Conservation (phyloP, 768 basidiomycete species). For the Suillus paluster region DNA sequence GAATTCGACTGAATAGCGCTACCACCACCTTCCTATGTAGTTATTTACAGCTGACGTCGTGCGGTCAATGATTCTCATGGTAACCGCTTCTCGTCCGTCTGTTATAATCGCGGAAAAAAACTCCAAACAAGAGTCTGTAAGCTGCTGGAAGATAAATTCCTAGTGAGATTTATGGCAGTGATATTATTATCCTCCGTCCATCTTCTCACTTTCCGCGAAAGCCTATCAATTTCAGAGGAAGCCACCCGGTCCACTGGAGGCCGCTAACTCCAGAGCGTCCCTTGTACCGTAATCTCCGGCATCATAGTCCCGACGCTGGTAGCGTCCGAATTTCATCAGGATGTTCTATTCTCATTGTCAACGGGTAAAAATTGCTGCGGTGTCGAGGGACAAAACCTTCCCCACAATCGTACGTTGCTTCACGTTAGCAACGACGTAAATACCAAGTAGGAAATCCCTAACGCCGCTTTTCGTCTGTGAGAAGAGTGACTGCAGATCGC, state of each 20-base stretch:
- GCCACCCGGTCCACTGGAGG: constrained; percentile 11
- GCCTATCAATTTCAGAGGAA: constrained; percentile 37
- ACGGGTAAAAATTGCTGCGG: background rate
- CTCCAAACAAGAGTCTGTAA: background rate
- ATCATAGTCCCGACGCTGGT: constrained; percentile 12
- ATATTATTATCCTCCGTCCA: constrained; percentile 26
- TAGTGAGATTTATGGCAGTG: background rate
- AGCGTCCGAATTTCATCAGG: background rate
- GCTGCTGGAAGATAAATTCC: background rate
- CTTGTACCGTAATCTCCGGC: constrained; percentile 41
- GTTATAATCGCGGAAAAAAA: background rate
- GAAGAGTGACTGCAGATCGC: constrained; percentile 7
- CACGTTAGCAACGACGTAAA: constrained; percentile 9
- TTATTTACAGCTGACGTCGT: constrained; percentile 27
- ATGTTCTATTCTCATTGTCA: background rate
- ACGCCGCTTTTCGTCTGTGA: constrained; percentile 2
- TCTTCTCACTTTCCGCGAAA: constrained; percentile 32
- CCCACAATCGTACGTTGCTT: constrained; percentile 5
- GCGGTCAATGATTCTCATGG: constrained; percentile 20
- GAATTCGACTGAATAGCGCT: constrained; percentile 21
- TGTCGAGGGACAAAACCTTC: constrained; percentile 3
- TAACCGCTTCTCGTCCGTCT: background rate
- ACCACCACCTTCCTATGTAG: constrained; percentile 11
- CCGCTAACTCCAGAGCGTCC: constrained; percentile 33
- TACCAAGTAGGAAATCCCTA: constrained; percentile 2